Evolutionary conservation across 139 green algal genomes (phyloP), one percentile per base, ranked within the genome.

Genomic region (Closterium sp.): DNA sequence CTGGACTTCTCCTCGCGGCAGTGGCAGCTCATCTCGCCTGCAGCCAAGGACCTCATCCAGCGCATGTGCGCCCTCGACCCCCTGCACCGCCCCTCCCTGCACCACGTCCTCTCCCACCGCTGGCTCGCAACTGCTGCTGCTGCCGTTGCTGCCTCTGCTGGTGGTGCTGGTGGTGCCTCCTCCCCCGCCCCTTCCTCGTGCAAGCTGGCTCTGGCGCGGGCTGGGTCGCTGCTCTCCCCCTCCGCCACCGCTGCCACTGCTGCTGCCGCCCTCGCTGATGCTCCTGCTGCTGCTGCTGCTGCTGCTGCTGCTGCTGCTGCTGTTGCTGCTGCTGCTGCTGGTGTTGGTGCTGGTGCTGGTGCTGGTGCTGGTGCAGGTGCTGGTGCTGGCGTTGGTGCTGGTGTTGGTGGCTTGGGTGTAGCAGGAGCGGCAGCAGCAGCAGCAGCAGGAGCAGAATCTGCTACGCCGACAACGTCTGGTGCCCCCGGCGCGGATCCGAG

Each of bases 31-130:
- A 93, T 94, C 38, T 94, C 90, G 64, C 25, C 31, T 1, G 36
- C n/a, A n/a, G 92, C 92, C 38, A 94, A 94, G 38, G 84, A 94
- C 4, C 31, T 94, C 34, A 84, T 94, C 4, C 33, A 87, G 32
- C 64, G 92, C 32, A 87, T 94, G 92, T 86, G 81, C 81, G 19
- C 81, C 0, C 81, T 86, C 23, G 81, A 86, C 81, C 81, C 81
- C 25, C n/a, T 19, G 81, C 81, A 86, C n/a, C 81, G 81, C 0
- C 81, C 81, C 81, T 86, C 81, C 81, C 81, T 86, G n/a, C n/a
- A 86, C 81, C 81, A 86, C n/a, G 30, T 86, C 81, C 81, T 86
- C 81, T 32, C 81, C 81, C 81, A 86, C 81, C 81, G n/a, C 81
- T 86, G 81, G 81, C 81, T 86, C 2, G 81, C 81, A 19, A 2